These are phyloP conservation scores for Termitomyces sp. DNA, from an alignment of 768 basidiomycete species.

Conservation along the genomic window DNA sequence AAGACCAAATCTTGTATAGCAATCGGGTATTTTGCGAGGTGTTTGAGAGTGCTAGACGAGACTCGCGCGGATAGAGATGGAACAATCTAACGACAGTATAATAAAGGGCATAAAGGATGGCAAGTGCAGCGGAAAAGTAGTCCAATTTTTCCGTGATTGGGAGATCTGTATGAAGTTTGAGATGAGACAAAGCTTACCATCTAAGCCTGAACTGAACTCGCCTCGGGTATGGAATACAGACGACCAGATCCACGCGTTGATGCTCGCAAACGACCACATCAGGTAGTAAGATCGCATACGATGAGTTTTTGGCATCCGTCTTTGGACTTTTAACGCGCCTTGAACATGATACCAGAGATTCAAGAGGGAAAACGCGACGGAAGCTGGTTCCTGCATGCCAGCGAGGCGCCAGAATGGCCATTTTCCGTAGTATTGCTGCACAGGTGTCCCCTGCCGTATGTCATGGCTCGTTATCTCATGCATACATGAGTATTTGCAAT, in stretches of 20 bases:
- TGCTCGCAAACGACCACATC: slow-evolving; percentile 63
- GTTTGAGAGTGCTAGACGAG: slow-evolving; percentile 26
- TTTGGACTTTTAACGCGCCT: slow-evolving; percentile 52
- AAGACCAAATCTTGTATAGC: slow-evolving; percentile 40
- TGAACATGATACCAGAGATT: slow-evolving; percentile 76
- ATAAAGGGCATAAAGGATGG: slow-evolving; percentile 81
- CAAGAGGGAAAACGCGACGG: slow-evolving; percentile 84
- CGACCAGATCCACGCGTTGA: slow-evolving; percentile 95
- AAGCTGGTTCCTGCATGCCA: slow-evolving; percentile 95
- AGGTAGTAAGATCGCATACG: slow-evolving; percentile 72
- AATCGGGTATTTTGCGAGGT: slow-evolving; percentile 18
- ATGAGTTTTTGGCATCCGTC: slow-evolving; percentile 50
- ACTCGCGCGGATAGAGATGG: slow-evolving; percentile 58
- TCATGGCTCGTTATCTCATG: slow-evolving; percentile 68
- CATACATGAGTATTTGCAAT: slow-evolving; percentile 92
- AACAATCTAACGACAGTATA: slow-evolving; percentile 74
- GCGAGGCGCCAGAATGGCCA: slow-evolving; percentile 91
- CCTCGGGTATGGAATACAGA: slow-evolving; percentile 91
- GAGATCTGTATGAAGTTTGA: slow-evolving; percentile 52
- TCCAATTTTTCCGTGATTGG: slow-evolving; percentile 87
- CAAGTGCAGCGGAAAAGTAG: slow-evolving; percentile 90
- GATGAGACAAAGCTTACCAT: slow-evolving; percentile 3
- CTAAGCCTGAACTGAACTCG: slow-evolving; percentile 32
- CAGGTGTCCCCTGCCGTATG: slow-evolving; percentile 33
- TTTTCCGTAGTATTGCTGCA: slow-evolving; percentile 91